Base-by-base conservation (phyloP, 495 filamentous ascomycete genomes). In the Copromyces sp. region DNA sequence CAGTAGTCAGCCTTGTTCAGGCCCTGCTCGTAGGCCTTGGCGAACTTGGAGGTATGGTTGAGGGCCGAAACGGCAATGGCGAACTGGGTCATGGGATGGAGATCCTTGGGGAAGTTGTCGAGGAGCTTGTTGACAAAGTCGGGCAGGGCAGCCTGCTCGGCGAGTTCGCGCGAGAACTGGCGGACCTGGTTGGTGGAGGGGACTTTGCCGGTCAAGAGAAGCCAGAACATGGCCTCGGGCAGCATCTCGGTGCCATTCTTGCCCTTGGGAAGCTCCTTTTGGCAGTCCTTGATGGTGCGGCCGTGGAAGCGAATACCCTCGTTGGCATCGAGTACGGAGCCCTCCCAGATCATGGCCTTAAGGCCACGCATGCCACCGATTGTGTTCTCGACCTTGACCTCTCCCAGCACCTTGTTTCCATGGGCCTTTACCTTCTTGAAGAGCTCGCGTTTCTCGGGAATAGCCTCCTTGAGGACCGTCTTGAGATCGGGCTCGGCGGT, bases 141-240 rank as follows among this genome's bases (percentile, higher is more conserved):
- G 69, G 95, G 95, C n/a, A 99, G 87, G 72, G 86, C 82, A 39
- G 91, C 90, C 80, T 98, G 91, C 81, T 94, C 92, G 47, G 95
- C 95, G 35, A 98, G 87, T 80, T 97, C 92, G 47, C 89, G 87
- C 47, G 92, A 95, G 75, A 99, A 89, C 61, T 84, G 83, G 76
- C 95, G 93, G 70, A 94, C 87, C 81, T 99, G 95, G 42, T 82
- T 80, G 35, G 90, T 91, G 3, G 91, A 92, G 11, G 95, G 95
- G 35, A 99, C 92, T 81, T 95, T 87, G 72, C 95, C 96, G 9
- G 95, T 99, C 73, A 99, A 83, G 17, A 99, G 90, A 37, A 99
- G 91, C 95, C 95, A 99, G 88, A 99, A 99, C 95, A 99, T 98
- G 79, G 94, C 90, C 83, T 99, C 95, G 44, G 95, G 95, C 3